Conservation (phyloP, 805 yeast species). For the Pichia heedii region DNA sequence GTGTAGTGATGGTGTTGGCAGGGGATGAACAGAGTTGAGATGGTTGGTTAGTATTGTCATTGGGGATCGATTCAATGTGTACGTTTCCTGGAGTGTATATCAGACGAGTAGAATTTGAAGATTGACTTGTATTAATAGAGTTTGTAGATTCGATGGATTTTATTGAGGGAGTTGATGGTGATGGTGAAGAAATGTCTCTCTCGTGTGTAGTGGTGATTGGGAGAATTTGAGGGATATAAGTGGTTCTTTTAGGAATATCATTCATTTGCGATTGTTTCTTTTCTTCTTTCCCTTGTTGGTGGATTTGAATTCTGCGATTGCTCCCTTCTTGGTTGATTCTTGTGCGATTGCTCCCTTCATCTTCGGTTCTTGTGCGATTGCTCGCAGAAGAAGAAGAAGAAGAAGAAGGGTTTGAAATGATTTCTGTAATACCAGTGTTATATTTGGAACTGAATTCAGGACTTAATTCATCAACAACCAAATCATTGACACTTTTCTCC, state of each 20-base stretch:
- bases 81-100: neutral
- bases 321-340: neutral
- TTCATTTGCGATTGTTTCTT: neutral
- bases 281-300: conserved; percentile 10
- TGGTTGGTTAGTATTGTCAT: neutral
- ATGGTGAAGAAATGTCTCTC: no score
- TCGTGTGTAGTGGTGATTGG: no score
- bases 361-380: conserved; percentile 8
- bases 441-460: no score
- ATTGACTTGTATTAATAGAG: no score
- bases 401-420: no score
- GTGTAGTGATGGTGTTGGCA: neutral
- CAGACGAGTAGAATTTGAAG: neutral
- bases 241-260: neutral
- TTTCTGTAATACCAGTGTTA: no score
- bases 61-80: neutral
- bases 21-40: neutral
- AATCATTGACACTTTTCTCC: neutral
- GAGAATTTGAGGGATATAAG: neutral
- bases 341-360: conserved; percentile 6
- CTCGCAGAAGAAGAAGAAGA: conserved; percentile 5
- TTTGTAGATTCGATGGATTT: neutral
- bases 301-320: conserved; percentile 6
- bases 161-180: neutral
- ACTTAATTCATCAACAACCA: neutral